Base-by-base conservation (phyloP, 345 rosid species). In the Geranium brycei region DNA sequence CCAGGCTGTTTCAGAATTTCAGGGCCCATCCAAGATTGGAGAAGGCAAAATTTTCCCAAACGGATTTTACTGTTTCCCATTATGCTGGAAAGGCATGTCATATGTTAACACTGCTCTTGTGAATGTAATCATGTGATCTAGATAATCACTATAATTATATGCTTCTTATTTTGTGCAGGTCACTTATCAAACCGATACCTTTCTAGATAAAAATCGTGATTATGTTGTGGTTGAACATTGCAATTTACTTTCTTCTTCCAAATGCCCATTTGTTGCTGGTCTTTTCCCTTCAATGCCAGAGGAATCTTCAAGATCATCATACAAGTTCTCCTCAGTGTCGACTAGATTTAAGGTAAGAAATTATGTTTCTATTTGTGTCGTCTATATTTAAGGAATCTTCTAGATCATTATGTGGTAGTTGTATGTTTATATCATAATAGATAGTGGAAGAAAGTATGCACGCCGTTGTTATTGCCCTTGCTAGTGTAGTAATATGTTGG, bases 51-150 rank as follows among this genome's bases (percentile, higher is more conserved):
- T 93, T 93, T 81, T 93, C 97, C 8, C 95, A 87, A 81, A 87
- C 97, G 18, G 99, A 93, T 78, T 90, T 93, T 77, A 82, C 80
- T 16, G 65, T 93, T 63, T 83, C 91, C 64, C 98, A 90, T 76
- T 92, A 92, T 85, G 98, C 98, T 83, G 98, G 98, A 86, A 92
- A 87, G 97, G 98, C 78, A 87, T 71, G 85, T 77, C 56, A 35
- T 41, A 31, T 31, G 62, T 65, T 61, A 23, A 61, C 62, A 47
- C 35, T 62, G 68, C 69, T 71, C 8, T 64, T 51, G 19, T 58
- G 63, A 62, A 70, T 59, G 16, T 19, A 35, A 56, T 61, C 19
- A 32, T 68, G 17, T 58, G 51, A 51, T 64, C 14, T 41, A 16
- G 19, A 5, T 51, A 66, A 23, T 61, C 31, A 58, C 47, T 47